Evolutionary conservation across 1,284 basidiomycete genomes (phyloP).

Genomic region (Heterobasidion parviporum): DNA sequence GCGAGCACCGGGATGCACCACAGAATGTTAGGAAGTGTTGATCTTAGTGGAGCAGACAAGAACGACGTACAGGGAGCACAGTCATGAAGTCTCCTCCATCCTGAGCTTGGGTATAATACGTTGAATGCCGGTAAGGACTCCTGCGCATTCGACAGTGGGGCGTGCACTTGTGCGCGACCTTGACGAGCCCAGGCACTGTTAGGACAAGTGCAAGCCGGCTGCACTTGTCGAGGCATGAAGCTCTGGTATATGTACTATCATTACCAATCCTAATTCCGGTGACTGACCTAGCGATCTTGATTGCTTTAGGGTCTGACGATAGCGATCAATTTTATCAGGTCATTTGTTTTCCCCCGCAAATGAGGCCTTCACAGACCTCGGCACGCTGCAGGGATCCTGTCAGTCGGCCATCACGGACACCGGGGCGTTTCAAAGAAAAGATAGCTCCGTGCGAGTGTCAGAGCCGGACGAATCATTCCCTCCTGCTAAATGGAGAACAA

Average conservation of each 20-base stretch:
- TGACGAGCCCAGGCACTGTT: background rate
- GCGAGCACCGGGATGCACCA: background rate
- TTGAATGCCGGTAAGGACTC: constrained; percentile 15
- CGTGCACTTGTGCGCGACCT: background rate
- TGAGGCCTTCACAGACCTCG: background rate
- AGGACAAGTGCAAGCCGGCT: background rate
- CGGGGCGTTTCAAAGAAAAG: background rate
- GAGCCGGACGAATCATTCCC: background rate
- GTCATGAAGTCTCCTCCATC: constrained; percentile 17
- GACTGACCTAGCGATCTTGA: background rate
- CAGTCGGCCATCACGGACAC: background rate
- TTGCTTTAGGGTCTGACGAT: background rate
- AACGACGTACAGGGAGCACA: constrained; percentile 18
- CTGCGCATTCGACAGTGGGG: constrained; percentile 10
- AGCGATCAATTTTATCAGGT: too few relatives aligned
- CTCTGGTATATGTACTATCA: background rate
- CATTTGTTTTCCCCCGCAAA: too few relatives aligned
- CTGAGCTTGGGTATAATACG: constrained; percentile 10
- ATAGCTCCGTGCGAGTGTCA: background rate
- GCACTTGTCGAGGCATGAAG: background rate
- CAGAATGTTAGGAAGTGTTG: background rate
- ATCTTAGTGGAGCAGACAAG: background rate
- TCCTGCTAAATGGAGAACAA: background rate
- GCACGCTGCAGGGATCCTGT: background rate
- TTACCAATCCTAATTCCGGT: background rate